Base-by-base conservation (phyloP, 805 yeast genomes). In the Hanseniaspora lindneri region DNA sequence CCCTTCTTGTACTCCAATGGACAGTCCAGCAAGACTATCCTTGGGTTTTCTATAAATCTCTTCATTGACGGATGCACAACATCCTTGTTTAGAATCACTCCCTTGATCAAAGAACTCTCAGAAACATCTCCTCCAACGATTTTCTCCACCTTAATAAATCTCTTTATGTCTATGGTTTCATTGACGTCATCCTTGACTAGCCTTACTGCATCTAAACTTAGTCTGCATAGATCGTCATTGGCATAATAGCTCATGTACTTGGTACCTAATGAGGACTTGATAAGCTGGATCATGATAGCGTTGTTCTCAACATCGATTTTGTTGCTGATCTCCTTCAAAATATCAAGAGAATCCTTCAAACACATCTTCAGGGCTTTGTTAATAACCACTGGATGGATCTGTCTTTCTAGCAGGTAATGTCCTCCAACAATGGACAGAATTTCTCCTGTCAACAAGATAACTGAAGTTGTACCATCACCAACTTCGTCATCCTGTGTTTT, bases 41-140 rank as follows among this genome's bases (percentile, higher is more conserved):
- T 76, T 44, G 99, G 99, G 60, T 86, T 83, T 63, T 81, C 83
- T 56, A 92, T 83, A 58, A 71, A 61, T 64, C 99, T 79, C 58
- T 80, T 80, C 99, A 92, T 92, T 66, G 88, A 87, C 54, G 99
- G 98, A 67, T 92, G 99, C n/a, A 94, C 87, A 51, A 92, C 94
- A 62, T 92, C 99, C 67, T 92, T 92, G 71, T 92, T 92, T 58
- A 92, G 74, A 68, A 92, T 70, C 46, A 89, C 82, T 54, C 99
- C 99, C 60, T 83, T 88, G 59, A 92, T 72, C 14, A 92, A 96
- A 54, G 73, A 73, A 40, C 88, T 79, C 21, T 49, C 51, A 56
- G 85, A 80, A 54, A 92, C 86, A 56, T 92, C 98, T 36, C 96
- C 98, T 60, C 99, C 99, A 39, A 98, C 95, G 52, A 92, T 82